Conservation (phyloP, 345 rosid genomes). For the Eucalyptus camaldulensis region DNA sequence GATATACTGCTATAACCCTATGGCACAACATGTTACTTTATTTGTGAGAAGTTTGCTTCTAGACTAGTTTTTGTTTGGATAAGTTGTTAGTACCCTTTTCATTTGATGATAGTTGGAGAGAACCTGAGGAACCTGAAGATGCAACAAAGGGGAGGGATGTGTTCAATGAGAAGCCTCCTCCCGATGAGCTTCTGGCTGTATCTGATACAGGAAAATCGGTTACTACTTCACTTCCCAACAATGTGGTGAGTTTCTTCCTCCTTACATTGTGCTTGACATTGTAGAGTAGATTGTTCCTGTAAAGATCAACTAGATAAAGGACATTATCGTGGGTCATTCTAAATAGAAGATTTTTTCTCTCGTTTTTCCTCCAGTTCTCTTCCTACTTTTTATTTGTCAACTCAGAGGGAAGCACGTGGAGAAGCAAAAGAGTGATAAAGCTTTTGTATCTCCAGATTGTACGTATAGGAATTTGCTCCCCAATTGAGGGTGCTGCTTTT, state of each 20-base stretch:
- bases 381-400: not conserved
- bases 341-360: not conserved
- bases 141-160: constrained; percentile 91
- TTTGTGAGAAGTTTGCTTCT: not conserved
- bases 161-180: constrained; percentile 94
- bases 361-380: not conserved
- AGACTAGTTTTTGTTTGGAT: not conserved
- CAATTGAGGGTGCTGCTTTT: not conserved
- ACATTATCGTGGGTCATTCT: not conserved
- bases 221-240: constrained; percentile 92
- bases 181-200: constrained; percentile 92
- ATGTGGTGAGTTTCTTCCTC: constrained; percentile 48
- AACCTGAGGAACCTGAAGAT: constrained; percentile 97
- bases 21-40: not conserved
- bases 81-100: not conserved
- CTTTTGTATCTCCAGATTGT: not conserved
- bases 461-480: not conserved
- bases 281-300: not conserved
- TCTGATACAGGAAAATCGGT: constrained; percentile 89
- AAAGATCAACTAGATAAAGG: not conserved
- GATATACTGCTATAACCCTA: not conserved
- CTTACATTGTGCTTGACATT: not conserved
- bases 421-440: not conserved
- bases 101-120: constrained; percentile 56
- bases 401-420: not conserved